Evolutionary conservation across 768 basidiomycete genomes (phyloP).

Genomic region (Lactarius hengduanensis): DNA sequence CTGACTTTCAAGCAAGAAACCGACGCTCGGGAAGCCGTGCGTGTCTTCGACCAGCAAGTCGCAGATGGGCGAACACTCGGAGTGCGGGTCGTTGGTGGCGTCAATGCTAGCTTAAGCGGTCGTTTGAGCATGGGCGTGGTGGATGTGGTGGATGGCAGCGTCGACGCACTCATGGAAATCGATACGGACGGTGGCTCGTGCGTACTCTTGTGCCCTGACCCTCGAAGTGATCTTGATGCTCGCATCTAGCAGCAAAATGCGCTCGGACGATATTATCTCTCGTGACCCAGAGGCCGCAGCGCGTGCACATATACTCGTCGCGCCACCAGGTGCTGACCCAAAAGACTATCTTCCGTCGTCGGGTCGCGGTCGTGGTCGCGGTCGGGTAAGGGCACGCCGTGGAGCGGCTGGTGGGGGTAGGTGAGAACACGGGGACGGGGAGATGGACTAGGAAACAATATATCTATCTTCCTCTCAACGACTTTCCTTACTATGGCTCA

Average conservation of each 20-base stretch:
- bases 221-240: background rate
- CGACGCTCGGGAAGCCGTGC: conserved; percentile 27
- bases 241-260: conserved; percentile 25
- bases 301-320: conserved; percentile 28
- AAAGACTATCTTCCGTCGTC: conserved; percentile 25
- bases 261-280: conserved; percentile 28
- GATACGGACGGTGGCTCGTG: conserved; percentile 25
- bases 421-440: conserved; percentile 18
- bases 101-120: conserved; percentile 29
- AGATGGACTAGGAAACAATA: conserved; percentile 23
- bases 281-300: conserved; percentile 28
- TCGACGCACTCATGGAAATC: conserved; percentile 26
- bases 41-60: conserved; percentile 26
- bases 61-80: conserved; percentile 29
- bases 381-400: conserved; percentile 21
- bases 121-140: conserved; percentile 27
- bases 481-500: conserved; percentile 4
- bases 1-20: conserved; percentile 30
- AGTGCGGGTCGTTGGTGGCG: conserved; percentile 28
- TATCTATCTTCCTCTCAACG: too few species aligned
- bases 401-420: conserved; percentile 16
- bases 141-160: conserved; percentile 27
- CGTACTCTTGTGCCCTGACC: conserved; percentile 3
- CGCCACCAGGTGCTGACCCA: conserved; percentile 28
- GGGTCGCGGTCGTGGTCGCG: conserved; percentile 22